Conservation (phyloP, 805 yeast species). For the Cyberlindnera galapagoensis region DNA sequence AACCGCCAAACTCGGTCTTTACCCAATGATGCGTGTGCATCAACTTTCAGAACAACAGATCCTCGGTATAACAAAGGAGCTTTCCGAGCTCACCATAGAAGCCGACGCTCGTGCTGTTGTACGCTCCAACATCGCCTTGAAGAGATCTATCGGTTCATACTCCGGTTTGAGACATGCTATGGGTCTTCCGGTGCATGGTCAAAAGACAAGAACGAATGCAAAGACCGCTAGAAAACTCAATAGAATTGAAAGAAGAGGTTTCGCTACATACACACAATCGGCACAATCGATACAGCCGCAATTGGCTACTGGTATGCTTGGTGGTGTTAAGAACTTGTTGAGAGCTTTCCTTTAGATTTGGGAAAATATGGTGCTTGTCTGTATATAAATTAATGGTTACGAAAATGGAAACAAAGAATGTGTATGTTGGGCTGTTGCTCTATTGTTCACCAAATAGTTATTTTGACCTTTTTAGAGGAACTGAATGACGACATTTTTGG, state of each 20-base stretch:
- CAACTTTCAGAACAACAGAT: conserved; percentile 85
- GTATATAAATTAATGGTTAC: too few species aligned
- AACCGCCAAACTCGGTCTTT: conserved; percentile 84
- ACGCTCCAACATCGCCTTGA: conserved; percentile 69
- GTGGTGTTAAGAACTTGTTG: conserved; percentile 20
- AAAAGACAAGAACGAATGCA: conserved; percentile 87
- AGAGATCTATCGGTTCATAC: conserved; percentile 77
- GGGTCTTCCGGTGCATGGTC: conserved; percentile 83
- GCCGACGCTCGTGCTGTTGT: conserved; percentile 70
- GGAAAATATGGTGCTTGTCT: background rate
- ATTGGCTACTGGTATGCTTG: conserved; percentile 14
- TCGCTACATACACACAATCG: conserved; percentile 8
- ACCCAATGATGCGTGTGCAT: conserved; percentile 92
- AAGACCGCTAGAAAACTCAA: conserved; percentile 84
- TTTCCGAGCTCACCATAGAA: conserved; percentile 77
- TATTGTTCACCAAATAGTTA: too few species aligned
- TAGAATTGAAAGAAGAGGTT: conserved; percentile 58
- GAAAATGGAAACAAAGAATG: too few species aligned
- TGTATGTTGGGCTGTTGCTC: too few species aligned
- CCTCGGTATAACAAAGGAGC: conserved; percentile 79
- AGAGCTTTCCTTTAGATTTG: conserved; percentile 12
- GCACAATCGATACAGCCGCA: background rate
- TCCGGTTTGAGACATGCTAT: conserved; percentile 85
- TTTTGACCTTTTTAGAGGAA: too few species aligned
- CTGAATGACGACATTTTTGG: too few species aligned